Evolutionary conservation across 441 rosid genomes (phyloP).

Genomic region (Adansonia grandidieri): DNA sequence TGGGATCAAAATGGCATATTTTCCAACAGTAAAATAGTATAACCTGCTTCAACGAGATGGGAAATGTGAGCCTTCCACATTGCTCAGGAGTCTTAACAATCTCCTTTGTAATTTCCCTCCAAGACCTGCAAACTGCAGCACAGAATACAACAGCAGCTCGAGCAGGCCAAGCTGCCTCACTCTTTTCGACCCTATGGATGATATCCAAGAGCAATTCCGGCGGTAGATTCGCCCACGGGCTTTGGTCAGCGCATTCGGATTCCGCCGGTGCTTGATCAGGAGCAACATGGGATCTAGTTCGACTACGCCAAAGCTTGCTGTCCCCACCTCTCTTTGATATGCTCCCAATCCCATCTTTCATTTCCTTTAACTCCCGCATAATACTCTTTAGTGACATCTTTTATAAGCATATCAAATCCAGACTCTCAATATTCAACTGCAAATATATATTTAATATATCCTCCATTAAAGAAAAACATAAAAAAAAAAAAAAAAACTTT

Average conservation of each 20-base stretch:
- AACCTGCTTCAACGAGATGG: conserved; percentile 93
- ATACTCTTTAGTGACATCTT: conserved; percentile 82
- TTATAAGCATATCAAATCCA: conserved; percentile 36
- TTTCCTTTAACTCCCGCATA: conserved; percentile 82
- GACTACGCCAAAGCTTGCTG: conserved; percentile 56
- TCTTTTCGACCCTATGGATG: conserved; percentile 81
- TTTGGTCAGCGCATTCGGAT: conserved; percentile 46
- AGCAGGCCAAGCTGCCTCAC: conserved; percentile 87
- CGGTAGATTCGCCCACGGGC: conserved; percentile 87
- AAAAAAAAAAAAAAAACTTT: not conserved
- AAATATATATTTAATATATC: not conserved
- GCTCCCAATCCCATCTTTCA: conserved; percentile 77
- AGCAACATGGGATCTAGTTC: conserved; percentile 74
- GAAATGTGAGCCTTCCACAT: conserved; percentile 88
- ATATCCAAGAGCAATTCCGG: conserved; percentile 88
- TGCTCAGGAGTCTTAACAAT: conserved; percentile 80
- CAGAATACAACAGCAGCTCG: conserved; percentile 84
- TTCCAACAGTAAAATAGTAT: conserved; percentile 12
- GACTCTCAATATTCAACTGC: conserved; percentile 34
- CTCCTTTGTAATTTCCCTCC: conserved; percentile 89
- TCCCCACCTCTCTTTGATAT: conserved; percentile 64
- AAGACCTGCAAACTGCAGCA: conserved; percentile 87
- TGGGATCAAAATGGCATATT: not conserved
- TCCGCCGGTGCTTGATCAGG: conserved; percentile 65
- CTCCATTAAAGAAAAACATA: not conserved